phyloP scores from a whole-genome alignment of 2,329 filamentous ascomycete species.

The Mycosphaerella sp. region DNA sequence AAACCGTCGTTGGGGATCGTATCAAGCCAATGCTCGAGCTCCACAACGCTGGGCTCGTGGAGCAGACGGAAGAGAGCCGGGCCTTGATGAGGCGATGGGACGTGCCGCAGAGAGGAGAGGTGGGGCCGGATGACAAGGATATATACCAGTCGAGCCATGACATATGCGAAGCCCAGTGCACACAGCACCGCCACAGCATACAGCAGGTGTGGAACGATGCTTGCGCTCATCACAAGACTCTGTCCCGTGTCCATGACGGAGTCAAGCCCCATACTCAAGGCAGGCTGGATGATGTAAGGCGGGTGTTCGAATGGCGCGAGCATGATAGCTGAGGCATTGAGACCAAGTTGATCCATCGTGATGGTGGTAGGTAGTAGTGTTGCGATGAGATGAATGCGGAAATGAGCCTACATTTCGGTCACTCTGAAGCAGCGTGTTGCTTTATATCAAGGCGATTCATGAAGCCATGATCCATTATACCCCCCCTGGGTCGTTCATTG shows the following conservation, averaged over 20 bases:
- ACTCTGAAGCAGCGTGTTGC: too few relatives aligned
- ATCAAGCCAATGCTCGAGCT: slow-evolving; percentile 16
- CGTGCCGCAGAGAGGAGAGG: slow-evolving; percentile 1
- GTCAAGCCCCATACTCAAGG: not conserved
- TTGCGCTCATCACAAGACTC: not conserved
- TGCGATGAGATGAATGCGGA: too few relatives aligned
- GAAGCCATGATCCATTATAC: too few relatives aligned
- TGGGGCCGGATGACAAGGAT: not conserved
- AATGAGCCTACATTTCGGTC: too few relatives aligned
- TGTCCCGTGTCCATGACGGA: not conserved
- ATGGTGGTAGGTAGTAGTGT: not conserved
- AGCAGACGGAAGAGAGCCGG: slow-evolving; percentile 9
- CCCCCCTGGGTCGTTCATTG: too few relatives aligned
- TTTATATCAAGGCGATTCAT: too few relatives aligned
- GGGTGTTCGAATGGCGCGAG: not conserved
- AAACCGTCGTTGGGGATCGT: slow-evolving; percentile 11
- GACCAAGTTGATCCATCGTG: not conserved
- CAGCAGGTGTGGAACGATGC: not conserved
- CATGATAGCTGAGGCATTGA: not conserved
- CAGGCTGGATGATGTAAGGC: not conserved
- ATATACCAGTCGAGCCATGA: not conserved
- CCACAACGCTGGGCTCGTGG: slow-evolving; percentile 10
- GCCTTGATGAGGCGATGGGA: slow-evolving; percentile 11
- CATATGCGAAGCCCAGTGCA: not conserved
- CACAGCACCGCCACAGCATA: not conserved